Conservation (phyloP, 108 stramenopile genomes). For the Cyclotella choctawhatcheeana region DNA sequence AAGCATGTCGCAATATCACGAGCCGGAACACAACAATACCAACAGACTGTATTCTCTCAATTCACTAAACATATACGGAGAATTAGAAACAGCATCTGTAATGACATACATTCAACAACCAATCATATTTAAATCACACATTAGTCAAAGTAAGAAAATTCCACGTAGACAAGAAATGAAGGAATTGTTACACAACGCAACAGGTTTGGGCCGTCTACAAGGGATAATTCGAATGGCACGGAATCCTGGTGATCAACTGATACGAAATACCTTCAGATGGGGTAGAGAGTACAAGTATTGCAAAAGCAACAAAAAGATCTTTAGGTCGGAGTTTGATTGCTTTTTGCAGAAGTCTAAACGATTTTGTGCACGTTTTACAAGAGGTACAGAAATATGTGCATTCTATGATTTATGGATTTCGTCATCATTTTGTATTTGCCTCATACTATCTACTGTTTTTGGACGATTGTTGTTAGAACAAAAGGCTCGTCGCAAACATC, state of each 20-base stretch:
- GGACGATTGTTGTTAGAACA: no score
- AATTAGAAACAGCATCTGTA: neutral
- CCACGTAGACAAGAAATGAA: neutral
- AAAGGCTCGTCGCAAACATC: no score
- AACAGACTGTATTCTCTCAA: neutral
- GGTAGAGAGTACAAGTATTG: neutral
- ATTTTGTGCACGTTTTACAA: neutral
- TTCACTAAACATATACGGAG: neutral
- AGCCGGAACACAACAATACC: neutral
- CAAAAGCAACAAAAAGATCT: neutral
- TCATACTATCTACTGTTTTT: no score
- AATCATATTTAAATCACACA: constrained; percentile 11
- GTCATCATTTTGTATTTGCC: no score
- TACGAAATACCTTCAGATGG: constrained; percentile 14
- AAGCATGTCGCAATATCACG: constrained; percentile 11
- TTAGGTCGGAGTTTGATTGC: neutral
- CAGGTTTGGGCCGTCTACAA: neutral
- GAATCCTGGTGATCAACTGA: constrained; percentile 20
- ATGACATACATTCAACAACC: neutral
- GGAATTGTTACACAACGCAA: neutral
- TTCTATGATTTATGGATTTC: neutral
- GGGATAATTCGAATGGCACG: constrained; percentile 19
- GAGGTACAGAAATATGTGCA: neutral
- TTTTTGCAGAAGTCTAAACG: neutral
- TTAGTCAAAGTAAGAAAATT: constrained; percentile 6